Evolutionary conservation across 1,284 basidiomycete genomes (phyloP).

Genomic region (Anthracocystis walkeri): DNA sequence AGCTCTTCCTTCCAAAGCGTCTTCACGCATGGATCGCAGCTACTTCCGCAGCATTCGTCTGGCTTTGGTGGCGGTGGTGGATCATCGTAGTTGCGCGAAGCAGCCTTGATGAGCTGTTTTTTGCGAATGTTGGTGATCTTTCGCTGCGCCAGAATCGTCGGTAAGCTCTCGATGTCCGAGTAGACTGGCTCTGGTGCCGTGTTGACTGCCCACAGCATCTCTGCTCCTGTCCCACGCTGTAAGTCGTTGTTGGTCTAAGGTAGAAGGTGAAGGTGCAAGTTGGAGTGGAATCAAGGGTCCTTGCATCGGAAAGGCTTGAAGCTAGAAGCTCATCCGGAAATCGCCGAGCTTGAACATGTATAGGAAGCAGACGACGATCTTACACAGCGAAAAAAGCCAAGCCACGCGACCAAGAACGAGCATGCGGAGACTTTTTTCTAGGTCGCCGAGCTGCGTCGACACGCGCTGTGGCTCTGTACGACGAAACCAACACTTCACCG

Average conservation of each 20-base stretch:
- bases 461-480: background rate
- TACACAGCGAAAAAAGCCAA: background rate
- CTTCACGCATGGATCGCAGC: conserved; percentile 59
- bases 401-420: conserved; percentile 5
- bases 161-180: conserved; percentile 32
- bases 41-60: conserved; percentile 57
- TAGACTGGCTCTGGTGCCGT: conserved; percentile 35
- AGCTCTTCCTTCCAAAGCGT: conserved; percentile 58
- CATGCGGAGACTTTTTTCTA: conserved; percentile 14
- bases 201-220: conserved; percentile 39
- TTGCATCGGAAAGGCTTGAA: background rate
- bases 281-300: background rate
- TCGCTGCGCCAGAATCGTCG: conserved; percentile 38
- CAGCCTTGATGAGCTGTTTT: conserved; percentile 57
- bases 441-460: conserved; percentile 9
- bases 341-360: background rate
- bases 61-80: conserved; percentile 56
- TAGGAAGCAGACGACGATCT: background rate
- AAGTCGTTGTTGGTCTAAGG: background rate
- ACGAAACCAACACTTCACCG: conserved; percentile 3
- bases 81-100: conserved; percentile 37
- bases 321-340: conserved; percentile 8
- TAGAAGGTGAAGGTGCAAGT: background rate
- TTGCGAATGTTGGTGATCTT: conserved; percentile 49
- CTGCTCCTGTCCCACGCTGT: background rate